Percentiles rank a stretch among this genome's conserved stretches.
Evolutionary conservation across 345 rosid genomes (phyloP).

Genomic region (Arabis alpina): DNA sequence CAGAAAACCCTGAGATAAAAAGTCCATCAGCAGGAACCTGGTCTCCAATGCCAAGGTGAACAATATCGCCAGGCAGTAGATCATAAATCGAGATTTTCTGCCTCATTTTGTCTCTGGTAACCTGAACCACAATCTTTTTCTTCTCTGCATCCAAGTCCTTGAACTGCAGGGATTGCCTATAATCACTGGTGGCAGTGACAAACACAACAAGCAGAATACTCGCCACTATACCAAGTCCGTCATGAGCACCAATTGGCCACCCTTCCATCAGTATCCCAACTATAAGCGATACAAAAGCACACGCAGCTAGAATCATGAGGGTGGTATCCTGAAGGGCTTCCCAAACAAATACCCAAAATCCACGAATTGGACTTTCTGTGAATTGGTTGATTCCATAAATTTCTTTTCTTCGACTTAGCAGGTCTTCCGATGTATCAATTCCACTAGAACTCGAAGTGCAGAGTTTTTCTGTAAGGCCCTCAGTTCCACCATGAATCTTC

Average conservation of each 20-base stretch:
- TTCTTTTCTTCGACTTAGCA: conserved; percentile 51
- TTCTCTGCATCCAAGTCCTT: conserved; percentile 71
- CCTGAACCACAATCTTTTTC: conserved; percentile 63
- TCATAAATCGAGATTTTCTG: conserved; percentile 69
- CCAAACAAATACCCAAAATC: conserved; percentile 82
- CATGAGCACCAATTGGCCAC: conserved; percentile 78
- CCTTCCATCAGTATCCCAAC: conserved; percentile 79
- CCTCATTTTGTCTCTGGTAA: conserved; percentile 60
- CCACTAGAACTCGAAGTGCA: conserved; percentile 66
- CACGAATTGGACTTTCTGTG: conserved; percentile 69
- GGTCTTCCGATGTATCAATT: conserved; percentile 54
- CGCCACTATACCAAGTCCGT: conserved; percentile 73
- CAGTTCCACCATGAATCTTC: conserved; percentile 73
- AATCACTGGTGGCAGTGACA: conserved; percentile 77
- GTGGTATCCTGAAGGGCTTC: conserved; percentile 76
- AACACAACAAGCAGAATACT: conserved; percentile 71
- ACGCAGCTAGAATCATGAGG: conserved; percentile 65
- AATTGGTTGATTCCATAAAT: conserved; percentile 86
- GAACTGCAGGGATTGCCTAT: conserved; percentile 69
- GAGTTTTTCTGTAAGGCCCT: conserved; percentile 65
- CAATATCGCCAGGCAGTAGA: conserved; percentile 77
- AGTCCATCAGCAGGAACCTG: conserved; percentile 86
- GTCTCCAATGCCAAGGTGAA: conserved; percentile 73
- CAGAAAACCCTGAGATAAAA: conserved; percentile 59
- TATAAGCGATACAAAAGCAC: conserved; percentile 65